phyloP scores from a whole-genome alignment of 805 yeast species.

The Hanseniaspora valbyensis region DNA sequence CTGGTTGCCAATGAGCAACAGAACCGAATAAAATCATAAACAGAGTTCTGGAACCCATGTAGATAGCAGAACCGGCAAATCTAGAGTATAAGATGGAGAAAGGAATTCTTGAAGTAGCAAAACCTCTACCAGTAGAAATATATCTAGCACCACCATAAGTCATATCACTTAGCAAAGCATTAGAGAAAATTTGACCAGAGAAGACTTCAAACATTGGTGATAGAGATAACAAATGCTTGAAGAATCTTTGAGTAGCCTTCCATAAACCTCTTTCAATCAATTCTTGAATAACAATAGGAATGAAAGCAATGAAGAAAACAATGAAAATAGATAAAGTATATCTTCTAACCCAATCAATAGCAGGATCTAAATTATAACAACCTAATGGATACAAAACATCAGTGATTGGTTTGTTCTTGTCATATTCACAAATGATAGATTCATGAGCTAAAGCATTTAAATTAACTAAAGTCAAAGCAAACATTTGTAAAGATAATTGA shows the following conservation, averaged over 20 bases:
- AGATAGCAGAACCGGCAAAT: conserved; percentile 72
- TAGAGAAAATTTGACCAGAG: conserved; percentile 67
- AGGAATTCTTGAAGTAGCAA: conserved; percentile 70
- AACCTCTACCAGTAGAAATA: conserved; percentile 78
- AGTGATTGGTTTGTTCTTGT: conserved; percentile 54
- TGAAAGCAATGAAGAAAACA: conserved; percentile 68
- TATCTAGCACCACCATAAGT: conserved; percentile 80
- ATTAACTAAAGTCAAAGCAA: conserved; percentile 59
- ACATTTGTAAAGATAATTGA: conserved; percentile 61
- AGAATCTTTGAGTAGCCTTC: conserved; percentile 60
- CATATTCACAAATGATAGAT: conserved; percentile 55
- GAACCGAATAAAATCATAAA: conserved; percentile 63
- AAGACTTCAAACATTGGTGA: conserved; percentile 78
- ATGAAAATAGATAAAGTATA: conserved; percentile 70
- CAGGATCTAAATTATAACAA: conserved; percentile 64
- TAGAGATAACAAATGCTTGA: conserved; percentile 55
- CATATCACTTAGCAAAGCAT: conserved; percentile 59
- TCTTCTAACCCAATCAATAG: conserved; percentile 72
- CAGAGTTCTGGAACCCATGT: conserved; percentile 72
- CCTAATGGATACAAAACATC: conserved; percentile 57
- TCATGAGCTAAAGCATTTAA: conserved; percentile 65
- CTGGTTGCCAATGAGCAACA: conserved; percentile 79
- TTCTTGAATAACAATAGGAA: conserved; percentile 71
- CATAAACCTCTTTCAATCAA: conserved; percentile 71
- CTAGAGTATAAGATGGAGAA: conserved; percentile 64